Percentiles rank a stretch among this genome's conserved stretches.
Evolutionary conservation across 176 grass and related monocot genomes (phyloP).

Genomic region (Panicum miliaceum): DNA sequence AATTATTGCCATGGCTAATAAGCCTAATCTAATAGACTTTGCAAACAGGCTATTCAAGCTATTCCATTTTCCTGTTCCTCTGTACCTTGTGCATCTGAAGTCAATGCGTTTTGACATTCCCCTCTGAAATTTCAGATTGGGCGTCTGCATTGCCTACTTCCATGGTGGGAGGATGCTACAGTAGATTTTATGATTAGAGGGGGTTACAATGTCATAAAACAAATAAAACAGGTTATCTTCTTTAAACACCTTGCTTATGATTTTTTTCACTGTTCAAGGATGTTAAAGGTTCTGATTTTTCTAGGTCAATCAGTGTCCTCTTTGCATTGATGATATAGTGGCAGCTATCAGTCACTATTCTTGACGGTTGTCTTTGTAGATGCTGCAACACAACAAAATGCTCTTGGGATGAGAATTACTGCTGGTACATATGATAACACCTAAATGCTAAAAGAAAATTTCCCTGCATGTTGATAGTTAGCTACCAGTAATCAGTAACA

Average conservation of each 20-base stretch:
- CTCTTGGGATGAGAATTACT: slow-evolving; percentile 7
- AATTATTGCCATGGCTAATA: neutral
- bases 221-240: slow-evolving; percentile 76
- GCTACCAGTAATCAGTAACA: neutral
- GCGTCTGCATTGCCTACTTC: slow-evolving; percentile 81
- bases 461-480: neutral
- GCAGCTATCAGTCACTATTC: neutral
- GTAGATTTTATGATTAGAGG: slow-evolving; percentile 93
- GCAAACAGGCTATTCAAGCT: neutral
- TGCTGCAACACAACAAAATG: slow-evolving; percentile 27
- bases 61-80: slow-evolving; percentile 9
- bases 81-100: slow-evolving; percentile 1
- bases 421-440: neutral
- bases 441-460: neutral
- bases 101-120: neutral
- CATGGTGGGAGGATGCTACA: slow-evolving; percentile 95
- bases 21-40: neutral
- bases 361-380: neutral
- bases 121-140: slow-evolving; percentile 64
- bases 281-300: neutral
- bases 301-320: neutral
- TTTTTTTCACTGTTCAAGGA: neutral
- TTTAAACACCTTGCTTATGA: slow-evolving; percentile 10
- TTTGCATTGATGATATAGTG: neutral
- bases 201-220: slow-evolving; percentile 82